Base-by-base conservation (phyloP, 176 grass and related monocot species). In the Pharus latifolius region DNA sequence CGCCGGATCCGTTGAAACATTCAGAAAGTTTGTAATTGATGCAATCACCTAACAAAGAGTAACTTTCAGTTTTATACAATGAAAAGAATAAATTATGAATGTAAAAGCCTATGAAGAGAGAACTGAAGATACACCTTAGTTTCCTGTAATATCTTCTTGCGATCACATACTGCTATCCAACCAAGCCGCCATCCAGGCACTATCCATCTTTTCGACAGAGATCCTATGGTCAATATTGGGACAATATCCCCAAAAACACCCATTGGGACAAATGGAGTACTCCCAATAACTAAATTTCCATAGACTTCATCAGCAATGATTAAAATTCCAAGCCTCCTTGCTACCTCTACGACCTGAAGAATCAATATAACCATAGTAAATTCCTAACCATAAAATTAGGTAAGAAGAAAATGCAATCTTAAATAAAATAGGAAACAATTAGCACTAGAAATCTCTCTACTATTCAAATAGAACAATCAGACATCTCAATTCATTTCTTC, bases 181-280 rank as follows among this genome's bases (percentile, higher is more conserved):
- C 88, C 88, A 81, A 91, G 88, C 28, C 83, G 67, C 88, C 88
- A 91, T 63, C 88, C 83, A 32, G 88, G 88, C 60, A 91, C 83
- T 29, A 83, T 70, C 88, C 88, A 91, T 34, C 83, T 67, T 67
- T 91, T 91, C 6, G 88, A 91, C 17, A 91, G 41, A 5, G 88
- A 87, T 25, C 88, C 83, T 32, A 91, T 50, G 4, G 76, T 65
- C 24, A 91, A 6, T 7, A 87, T 35, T 1, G 84, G 88, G 6
- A 57, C 80, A 41, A 73, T 74, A 38, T 84, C 49, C 17, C 49
- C 88, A 58, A 91, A 91, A 12, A 58, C 19, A 3, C 79, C 88
- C 88, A 91, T 91, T 1, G 88, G 80, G 4, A 84, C 50, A 22
- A 91, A 91, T 0, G 72, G 76, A 29, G 69, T 52, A 3, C 13